Base-by-base conservation (phyloP, 805 yeast genomes). In the Starmera quercuum region DNA sequence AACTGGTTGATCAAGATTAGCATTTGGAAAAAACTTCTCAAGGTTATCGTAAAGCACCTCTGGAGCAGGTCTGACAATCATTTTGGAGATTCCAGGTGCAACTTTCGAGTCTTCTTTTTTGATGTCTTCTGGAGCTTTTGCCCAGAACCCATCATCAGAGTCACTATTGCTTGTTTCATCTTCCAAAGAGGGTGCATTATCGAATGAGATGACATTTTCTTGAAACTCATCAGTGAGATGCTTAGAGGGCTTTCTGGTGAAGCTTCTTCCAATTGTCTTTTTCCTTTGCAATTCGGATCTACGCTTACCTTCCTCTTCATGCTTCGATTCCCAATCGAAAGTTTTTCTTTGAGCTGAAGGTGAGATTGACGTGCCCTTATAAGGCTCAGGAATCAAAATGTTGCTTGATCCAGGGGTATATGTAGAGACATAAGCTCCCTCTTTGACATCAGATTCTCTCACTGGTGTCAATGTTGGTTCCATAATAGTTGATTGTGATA, bases 61-160 rank as follows among this genome's bases (percentile, higher is more conserved):
- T 1, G 95, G 82, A 0, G 97, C 87, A 2, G 99, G 99, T 53
- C 99, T 75, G 12, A 92, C 80, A 7, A 81, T 78, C 85, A 79
- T 75, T 35, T 60, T 61, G 19, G 49, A 38, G 17, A 47, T 64
- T 12, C 27, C 35, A 11, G 26, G 21, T 7, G 47, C 36, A 10
- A 59, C 49, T 10, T 53, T 46, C 16, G 47, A 46, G 27, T 51
- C 47, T 10, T 46, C 42, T 27, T 40, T 40, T 18, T 41, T 44
- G 2, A 35, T 38, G 15, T 38, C 43, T 13, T 44, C 35, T 5
- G 68, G 68, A 0, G 58, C 52, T 33, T 74, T 74, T 2, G 82
- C 81, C 73, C 81, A 78, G 35, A 78, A 60, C 2, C 72, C 81
- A 31, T 66, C 78, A 32, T 71, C 78, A 2, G 68, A 62, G 26